A percentile compares a stretch with the other conserved stretches of the same genome.
Conservation (phyloP, 805 yeast species). For the Nakazawaea peltata region DNA sequence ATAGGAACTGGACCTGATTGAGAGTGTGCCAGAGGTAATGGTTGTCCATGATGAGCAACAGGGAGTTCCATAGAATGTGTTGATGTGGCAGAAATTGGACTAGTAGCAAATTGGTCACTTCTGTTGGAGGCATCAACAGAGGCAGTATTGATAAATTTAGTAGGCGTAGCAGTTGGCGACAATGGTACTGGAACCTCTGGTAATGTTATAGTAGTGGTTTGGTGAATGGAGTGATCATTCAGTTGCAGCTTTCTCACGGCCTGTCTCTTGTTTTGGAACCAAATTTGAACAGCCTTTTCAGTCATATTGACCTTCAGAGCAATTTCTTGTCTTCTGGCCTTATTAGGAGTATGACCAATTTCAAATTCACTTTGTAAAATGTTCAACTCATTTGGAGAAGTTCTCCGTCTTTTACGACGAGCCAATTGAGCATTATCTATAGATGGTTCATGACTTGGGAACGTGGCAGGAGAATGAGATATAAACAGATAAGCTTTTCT, state of each 20-base stretch:
- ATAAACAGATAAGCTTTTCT: conserved; percentile 70
- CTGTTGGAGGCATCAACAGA: background rate
- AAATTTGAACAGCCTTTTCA: conserved; percentile 96
- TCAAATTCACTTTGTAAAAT: conserved; percentile 77
- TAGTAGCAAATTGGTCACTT: conserved; percentile 2
- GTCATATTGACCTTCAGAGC: conserved; percentile 83
- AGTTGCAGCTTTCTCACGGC: conserved; percentile 43
- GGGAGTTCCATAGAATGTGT: conserved; percentile 4
- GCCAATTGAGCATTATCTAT: conserved; percentile 91
- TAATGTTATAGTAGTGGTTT: conserved; percentile 9
- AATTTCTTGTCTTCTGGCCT: conserved; percentile 64
- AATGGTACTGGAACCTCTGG: conserved; percentile 8
- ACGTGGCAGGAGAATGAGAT: conserved; percentile 87
- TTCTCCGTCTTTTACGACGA: conserved; percentile 90
- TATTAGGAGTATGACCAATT: conserved; percentile 74
- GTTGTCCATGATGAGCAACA: background rate
- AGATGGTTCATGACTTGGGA: conserved; percentile 70
- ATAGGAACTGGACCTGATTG: background rate
- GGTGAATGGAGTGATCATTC: conserved; percentile 8
- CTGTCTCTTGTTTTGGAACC: conserved; percentile 97
- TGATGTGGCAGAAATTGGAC: conserved; percentile 6
- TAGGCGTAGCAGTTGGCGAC: conserved; percentile 1
- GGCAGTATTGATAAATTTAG: background rate
- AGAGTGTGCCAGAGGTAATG: background rate
- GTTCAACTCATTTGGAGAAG: conserved; percentile 78